Evolutionary conservation across 768 basidiomycete genomes (phyloP), one percentile per base, ranked within the genome.

Genomic region (Peribolospora kevripleyi): DNA sequence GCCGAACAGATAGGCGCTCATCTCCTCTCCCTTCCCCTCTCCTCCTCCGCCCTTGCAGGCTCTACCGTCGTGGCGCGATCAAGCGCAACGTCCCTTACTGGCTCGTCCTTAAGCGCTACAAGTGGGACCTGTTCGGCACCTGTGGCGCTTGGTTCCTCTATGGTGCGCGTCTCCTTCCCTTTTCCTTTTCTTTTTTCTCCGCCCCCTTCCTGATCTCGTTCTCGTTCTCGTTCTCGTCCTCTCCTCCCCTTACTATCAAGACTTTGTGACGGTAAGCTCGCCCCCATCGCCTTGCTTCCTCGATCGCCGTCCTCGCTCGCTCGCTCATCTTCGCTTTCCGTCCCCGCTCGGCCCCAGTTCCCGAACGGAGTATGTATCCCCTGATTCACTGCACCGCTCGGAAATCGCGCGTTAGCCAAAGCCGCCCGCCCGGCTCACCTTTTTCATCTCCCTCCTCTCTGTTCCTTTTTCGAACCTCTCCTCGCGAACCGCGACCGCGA

Each of bases 101-200:
- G 55, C 69, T 82, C 36, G 74, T 76, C 8, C 1, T 80, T 53
- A 75, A 72, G 62, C 68, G 73, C 25, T 83, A 82, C 65, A 58
- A 61, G 50, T 82, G 81, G 81, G 74, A 67, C 58, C 66, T 84
- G 14, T 75, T 81, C 53, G 82, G 82, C 7, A 84, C 80, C 5
- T 77, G 75, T 56, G 80, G 79, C 11, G 78, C 80, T 48, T 83
- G 81, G 81, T 51, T 61, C 54, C 8, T 55, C 14, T 51, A 46
- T 38, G 40, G 14, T 42, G n/a, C 7, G 50, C 51, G 40, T n/a
- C 8, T 4, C 48, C 36, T 9, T 13, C 25, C 25, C 25, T 25
- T 25, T 25, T 25, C 25, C 25, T 25, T 25, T 25, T 25, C 69
- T 59, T 37, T 58, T 52, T 37, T 25, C 40, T 48, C 45, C 8